Evolutionary conservation across 2,329 filamentous ascomycete genomes (phyloP), one percentile per base, ranked within the genome.

Genomic region (Penicillium verrucosum): DNA sequence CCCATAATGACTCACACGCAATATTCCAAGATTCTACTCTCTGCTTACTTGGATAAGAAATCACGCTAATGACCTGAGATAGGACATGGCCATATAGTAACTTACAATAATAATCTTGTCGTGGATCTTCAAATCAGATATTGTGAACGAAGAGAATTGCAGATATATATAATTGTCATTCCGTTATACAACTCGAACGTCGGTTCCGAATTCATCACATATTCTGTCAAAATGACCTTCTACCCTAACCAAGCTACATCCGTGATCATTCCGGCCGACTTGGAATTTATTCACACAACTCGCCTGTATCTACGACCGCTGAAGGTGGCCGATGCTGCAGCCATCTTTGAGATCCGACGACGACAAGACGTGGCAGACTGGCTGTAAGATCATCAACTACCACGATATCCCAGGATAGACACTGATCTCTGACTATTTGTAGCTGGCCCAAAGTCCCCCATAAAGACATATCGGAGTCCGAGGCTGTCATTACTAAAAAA

Each of bases 351-450:
- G 25, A 62, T 65, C 21, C 58, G 67, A 50, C 56, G 55, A 18
- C 59, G 59, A 48, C 54, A 63, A 42, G 67, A 70, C 9, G 68
- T 70, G 32, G 68, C 66, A 23, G 55, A 64, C 25, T 70, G 64
- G 62, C 63, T 69, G 68, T 70, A 60, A 59, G 60, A 40, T 23
- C 25, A 37, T n/a, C 16, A n/a, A 8, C 23, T 9, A 18, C 23
- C 8, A 8, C n/a, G 11, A 42, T 14, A 36, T 14, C 11, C 18
- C 0, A 5, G 11, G 7, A 10, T 18, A 11, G 7, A 21, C 1
- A n/a, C 21, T 49, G n/a, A 49, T 21, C 11, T 36, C 4, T 23
- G 11, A 14, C 9, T 9, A 16, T 32, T 1, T 21, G 2, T 21
- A 65, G 59, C 5, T 60, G 58, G 60, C 56, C 62, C 2, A 59